Percentiles rank a stretch among this genome's conserved stretches.
Evolutionary conservation across 495 filamentous ascomycete genomes (phyloP).

Genomic region (Penicillium turbatum): DNA sequence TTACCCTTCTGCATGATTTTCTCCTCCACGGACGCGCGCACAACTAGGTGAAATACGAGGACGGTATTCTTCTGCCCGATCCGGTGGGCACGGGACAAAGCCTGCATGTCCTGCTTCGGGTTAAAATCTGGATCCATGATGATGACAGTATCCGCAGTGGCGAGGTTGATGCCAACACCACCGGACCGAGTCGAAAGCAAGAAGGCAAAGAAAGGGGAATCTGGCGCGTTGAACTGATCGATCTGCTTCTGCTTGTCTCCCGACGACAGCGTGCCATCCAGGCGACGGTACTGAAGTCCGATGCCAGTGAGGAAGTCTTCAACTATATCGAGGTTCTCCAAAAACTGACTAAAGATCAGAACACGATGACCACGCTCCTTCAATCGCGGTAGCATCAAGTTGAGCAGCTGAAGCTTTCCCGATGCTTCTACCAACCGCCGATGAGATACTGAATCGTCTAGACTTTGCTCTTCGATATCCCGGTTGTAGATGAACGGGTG

Average conservation of each 20-base stretch:
- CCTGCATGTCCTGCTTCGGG: conserved; percentile 96
- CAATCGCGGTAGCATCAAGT: conserved; percentile 87
- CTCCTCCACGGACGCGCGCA: conserved; percentile 82
- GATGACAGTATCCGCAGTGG: conserved; percentile 95
- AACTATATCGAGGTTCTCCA: conserved; percentile 80
- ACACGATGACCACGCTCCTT: conserved; percentile 86
- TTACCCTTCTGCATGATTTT: conserved; percentile 95
- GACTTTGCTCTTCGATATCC: conserved; percentile 76
- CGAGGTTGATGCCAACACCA: conserved; percentile 95
- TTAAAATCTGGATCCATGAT: conserved; percentile 99
- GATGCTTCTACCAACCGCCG: conserved; percentile 87
- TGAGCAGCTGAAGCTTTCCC: conserved; percentile 80
- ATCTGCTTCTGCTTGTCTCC: conserved; percentile 91
- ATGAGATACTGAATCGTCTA: conserved; percentile 50
- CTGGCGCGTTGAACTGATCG: conserved; percentile 83
- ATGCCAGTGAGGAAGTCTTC: conserved; percentile 85
- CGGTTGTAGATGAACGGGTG: conserved; percentile 92
- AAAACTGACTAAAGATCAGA: conserved; percentile 93
- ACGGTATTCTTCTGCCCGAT: conserved; percentile 97
- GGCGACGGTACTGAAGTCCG: conserved; percentile 64
- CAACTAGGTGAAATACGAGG: conserved; percentile 89
- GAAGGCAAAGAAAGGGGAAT: conserved; percentile 81
- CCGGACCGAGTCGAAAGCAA: conserved; percentile 90
- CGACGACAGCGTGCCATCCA: conserved; percentile 77
- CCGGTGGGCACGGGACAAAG: conserved; percentile 86